phyloP scores from a whole-genome alignment of 371 early-diverging fungal genomes.

The Gilbertella persicaria region DNA sequence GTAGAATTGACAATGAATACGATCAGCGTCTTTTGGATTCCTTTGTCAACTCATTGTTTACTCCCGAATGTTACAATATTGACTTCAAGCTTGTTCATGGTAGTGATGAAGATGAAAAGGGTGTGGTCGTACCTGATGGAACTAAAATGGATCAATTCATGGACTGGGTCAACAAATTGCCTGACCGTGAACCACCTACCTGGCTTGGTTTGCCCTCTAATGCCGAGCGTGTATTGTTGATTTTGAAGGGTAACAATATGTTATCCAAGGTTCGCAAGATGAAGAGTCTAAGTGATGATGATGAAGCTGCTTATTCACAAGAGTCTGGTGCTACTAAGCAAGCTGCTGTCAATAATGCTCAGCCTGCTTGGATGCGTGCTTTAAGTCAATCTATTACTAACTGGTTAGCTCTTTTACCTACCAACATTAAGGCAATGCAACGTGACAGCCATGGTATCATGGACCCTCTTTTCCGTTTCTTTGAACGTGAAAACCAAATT shows the following conservation, averaged over 20 bases:
- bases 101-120: conserved; percentile 38
- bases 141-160: conserved; percentile 85
- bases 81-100: conserved; percentile 80
- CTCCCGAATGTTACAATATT: conserved; percentile 79
- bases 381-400: conserved; percentile 54
- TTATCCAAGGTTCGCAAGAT: conserved; percentile 84
- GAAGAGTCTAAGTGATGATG: conserved; percentile 83
- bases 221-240: conserved; percentile 90
- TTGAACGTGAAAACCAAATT: conserved; percentile 78
- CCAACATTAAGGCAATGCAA: conserved; percentile 37
- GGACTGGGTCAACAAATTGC: conserved; percentile 86
- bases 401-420: conserved; percentile 70
- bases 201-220: conserved; percentile 97
- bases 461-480: conserved; percentile 82
- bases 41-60: conserved; percentile 87
- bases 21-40: conserved; percentile 89
- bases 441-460: conserved; percentile 50
- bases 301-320: conserved; percentile 61
- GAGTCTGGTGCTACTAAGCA: conserved; percentile 22
- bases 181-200: conserved; percentile 93
- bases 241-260: conserved; percentile 73
- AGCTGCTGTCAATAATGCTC: conserved; percentile 33
- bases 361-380: conserved; percentile 82
- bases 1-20: conserved; percentile 91
- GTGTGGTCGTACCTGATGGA: conserved; percentile 84